These are phyloP conservation scores for Lunularia cruciata DNA, from an alignment of 225 moss, liverwort and hornwort genomes.

Conservation along the genomic window DNA sequence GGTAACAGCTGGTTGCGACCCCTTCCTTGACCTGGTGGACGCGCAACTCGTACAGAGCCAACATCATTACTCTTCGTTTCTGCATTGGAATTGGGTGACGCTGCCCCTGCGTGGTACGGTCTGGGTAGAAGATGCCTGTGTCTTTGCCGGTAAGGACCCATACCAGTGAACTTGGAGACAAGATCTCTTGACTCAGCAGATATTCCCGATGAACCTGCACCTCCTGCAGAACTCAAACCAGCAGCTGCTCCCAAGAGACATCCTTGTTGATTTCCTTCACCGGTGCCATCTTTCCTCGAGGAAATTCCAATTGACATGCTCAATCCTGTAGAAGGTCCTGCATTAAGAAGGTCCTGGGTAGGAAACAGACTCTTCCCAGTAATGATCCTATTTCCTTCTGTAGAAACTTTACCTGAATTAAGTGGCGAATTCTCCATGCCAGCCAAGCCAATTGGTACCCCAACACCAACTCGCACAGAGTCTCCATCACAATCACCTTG, in stretches of 20 bases:
- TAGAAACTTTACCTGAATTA: constrained; percentile 45
- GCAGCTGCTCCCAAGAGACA: constrained; percentile 25
- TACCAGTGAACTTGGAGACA: constrained; percentile 38
- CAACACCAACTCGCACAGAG: constrained; percentile 19
- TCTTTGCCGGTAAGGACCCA: constrained; percentile 42
- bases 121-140: constrained; percentile 52
- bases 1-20: constrained; percentile 95
- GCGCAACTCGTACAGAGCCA: constrained; percentile 84
- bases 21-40: constrained; percentile 96
- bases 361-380: constrained; percentile 41
- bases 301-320: constrained; percentile 39
- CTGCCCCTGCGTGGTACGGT: constrained; percentile 37
- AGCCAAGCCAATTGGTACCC: constrained; percentile 20
- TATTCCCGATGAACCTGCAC: constrained; percentile 29
- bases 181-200: constrained; percentile 44
- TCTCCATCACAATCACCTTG: constrained; percentile 36
- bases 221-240: constrained; percentile 19
- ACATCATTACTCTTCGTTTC: constrained; percentile 48
- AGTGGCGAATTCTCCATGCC: constrained; percentile 44
- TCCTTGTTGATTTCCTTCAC: constrained; percentile 38
- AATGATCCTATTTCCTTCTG: constrained; percentile 33
- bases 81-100: constrained; percentile 34
- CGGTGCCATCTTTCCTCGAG: constrained; percentile 29
- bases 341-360: constrained; percentile 32
- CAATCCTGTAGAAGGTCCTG: constrained; percentile 41